Evolutionary conservation across 768 basidiomycete genomes (phyloP).

Genomic region (Calocybe cyanea): DNA sequence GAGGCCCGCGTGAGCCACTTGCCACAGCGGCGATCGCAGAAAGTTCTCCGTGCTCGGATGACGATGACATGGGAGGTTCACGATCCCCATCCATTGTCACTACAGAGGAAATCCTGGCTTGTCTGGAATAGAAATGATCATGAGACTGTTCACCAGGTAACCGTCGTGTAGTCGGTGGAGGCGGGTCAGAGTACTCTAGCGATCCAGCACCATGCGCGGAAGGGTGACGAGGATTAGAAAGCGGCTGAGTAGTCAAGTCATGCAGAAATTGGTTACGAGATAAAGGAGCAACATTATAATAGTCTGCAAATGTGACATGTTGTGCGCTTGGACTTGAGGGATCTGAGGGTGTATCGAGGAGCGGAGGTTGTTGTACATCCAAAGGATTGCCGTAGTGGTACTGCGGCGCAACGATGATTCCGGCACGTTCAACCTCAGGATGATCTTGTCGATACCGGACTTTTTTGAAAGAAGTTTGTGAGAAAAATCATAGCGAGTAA

Average conservation of each 20-base stretch:
- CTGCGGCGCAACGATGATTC: constrained; percentile 45
- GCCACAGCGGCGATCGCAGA: constrained; percentile 25
- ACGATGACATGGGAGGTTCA: constrained; percentile 29
- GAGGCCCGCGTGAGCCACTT: constrained; percentile 33
- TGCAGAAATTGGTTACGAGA: constrained; percentile 45
- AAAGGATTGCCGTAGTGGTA: constrained; percentile 47
- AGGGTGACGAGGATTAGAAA: constrained; percentile 39
- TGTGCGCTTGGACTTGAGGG: constrained; percentile 38
- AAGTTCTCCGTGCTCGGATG: constrained; percentile 31
- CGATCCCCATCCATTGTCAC: constrained; percentile 28
- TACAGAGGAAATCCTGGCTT: constrained; percentile 25
- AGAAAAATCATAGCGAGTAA: constrained; percentile 27
- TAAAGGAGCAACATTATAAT: constrained; percentile 34
- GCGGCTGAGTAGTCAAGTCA: constrained; percentile 38
- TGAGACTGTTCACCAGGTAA: constrained; percentile 43
- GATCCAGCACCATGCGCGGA: constrained; percentile 30
- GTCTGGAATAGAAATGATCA: constrained; percentile 39
- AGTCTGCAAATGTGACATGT: constrained; percentile 37
- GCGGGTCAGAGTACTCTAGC: constrained; percentile 32
- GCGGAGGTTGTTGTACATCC: constrained; percentile 44
- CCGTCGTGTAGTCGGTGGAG: constrained; percentile 41
- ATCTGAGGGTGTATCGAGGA: constrained; percentile 42
- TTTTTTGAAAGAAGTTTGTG: constrained; percentile 49
- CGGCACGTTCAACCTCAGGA: constrained; percentile 44
- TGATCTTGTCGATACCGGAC: constrained; percentile 60